A percentile compares a stretch with the other conserved stretches of the same genome.
These are phyloP conservation scores for Ganoderma lucidum DNA, from an alignment of 1,284 basidiomycete species.

Conservation along the genomic window DNA sequence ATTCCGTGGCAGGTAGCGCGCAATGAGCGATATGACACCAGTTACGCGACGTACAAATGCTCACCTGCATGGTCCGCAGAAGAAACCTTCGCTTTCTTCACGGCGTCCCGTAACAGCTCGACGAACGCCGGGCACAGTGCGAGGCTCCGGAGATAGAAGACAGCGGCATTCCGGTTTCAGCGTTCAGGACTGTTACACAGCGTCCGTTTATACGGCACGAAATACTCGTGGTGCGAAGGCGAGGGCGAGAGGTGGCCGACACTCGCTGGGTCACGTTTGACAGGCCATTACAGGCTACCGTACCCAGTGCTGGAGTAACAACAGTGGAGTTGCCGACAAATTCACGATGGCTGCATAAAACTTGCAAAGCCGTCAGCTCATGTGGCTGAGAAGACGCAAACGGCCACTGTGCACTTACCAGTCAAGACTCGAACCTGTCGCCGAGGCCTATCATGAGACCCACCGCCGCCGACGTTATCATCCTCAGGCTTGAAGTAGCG, in stretches of 20 bases:
- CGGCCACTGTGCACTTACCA: background rate
- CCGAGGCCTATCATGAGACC: background rate
- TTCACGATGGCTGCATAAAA: no score
- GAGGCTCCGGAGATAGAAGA: constrained; percentile 75
- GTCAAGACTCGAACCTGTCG: background rate
- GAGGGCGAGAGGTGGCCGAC: constrained; percentile 38
- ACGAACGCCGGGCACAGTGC: no score
- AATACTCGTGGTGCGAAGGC: background rate
- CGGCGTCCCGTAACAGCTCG: constrained; percentile 46
- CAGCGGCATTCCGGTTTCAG: constrained; percentile 41
- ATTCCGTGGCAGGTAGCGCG: constrained; percentile 1
- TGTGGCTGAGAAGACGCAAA: no score
- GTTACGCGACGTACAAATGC: background rate
- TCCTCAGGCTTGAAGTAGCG: background rate
- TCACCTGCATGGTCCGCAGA: constrained; percentile 43
- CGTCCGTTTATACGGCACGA: constrained; percentile 41
- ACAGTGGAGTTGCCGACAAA: constrained; percentile 46
- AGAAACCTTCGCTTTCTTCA: constrained; percentile 46
- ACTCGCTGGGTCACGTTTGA: constrained; percentile 50
- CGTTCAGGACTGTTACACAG: constrained; percentile 52
- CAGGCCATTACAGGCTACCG: no score
- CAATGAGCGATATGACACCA: background rate
- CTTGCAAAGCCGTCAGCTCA: no score
- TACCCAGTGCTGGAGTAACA: no score
- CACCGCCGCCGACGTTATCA: background rate